Percentiles rank a stretch among this genome's conserved stretches.
phyloP scores from a whole-genome alignment of 129 eudicot species.

The Flaveria ramosissima region DNA sequence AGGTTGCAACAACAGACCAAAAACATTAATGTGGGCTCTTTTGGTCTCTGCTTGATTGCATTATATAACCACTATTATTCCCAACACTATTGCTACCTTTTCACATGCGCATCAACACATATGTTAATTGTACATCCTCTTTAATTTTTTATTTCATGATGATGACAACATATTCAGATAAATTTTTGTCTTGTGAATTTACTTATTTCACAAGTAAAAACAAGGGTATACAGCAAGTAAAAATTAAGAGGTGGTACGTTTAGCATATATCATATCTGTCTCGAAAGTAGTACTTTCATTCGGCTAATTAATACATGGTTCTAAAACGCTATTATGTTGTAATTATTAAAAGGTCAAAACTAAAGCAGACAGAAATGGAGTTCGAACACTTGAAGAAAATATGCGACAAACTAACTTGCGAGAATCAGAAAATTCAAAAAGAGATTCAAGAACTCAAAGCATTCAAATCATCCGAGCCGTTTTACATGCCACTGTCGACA shows the following conservation, averaged over 20 bases:
- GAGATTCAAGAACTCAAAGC: constrained; percentile 86
- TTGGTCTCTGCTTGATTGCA: constrained; percentile 34
- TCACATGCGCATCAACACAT: too few species aligned
- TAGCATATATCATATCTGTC: too few species aligned
- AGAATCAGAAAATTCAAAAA: constrained; percentile 77
- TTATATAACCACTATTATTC: constrained; percentile 37
- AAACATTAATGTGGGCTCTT: constrained; percentile 37
- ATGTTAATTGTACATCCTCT: too few species aligned
- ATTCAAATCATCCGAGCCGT: constrained; percentile 54
- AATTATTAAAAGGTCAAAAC: constrained; percentile 59
- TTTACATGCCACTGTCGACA: constrained; percentile 87
- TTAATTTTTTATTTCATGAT: too few species aligned
- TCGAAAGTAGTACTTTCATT: background rate
- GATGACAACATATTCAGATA: too few species aligned
- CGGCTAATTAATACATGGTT: background rate
- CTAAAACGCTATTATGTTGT: constrained; percentile 9
- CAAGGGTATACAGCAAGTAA: too few species aligned
- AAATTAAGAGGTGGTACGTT: too few species aligned
- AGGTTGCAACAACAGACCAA: constrained; percentile 37
- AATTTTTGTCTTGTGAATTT: too few species aligned
- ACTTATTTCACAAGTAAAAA: too few species aligned
- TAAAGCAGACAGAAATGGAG: constrained; percentile 94
- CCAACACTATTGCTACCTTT: constrained; percentile 4
- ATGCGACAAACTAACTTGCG: constrained; percentile 71
- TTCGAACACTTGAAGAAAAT: constrained; percentile 82